Percentiles rank a stretch among this genome's conserved stretches.
phyloP scores from a whole-genome alignment of 805 yeast genomes.

The Sugiyamaella valdiviana region DNA sequence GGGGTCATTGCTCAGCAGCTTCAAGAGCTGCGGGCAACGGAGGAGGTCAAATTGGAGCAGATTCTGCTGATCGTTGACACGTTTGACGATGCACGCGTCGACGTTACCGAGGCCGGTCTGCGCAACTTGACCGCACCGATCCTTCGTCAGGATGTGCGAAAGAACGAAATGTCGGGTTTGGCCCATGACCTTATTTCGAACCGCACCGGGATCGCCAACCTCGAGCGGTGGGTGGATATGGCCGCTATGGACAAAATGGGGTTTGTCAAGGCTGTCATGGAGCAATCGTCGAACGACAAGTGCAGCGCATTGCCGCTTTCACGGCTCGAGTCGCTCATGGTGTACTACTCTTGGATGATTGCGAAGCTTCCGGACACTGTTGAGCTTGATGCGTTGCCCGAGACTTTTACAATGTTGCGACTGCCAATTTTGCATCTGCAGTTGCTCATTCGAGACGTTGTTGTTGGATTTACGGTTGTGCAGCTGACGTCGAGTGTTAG shows the following conservation, averaged over 20 bases:
- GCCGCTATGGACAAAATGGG: conserved; percentile 5
- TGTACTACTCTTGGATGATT: conserved; percentile 7
- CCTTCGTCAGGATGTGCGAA: conserved; percentile 3
- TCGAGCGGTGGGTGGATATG: conserved; percentile 11
- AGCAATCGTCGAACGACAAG: not conserved
- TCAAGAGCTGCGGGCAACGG: not conserved
- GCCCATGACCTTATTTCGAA: conserved; percentile 6
- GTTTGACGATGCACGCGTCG: conserved; percentile 10
- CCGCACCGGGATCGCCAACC: conserved; percentile 4
- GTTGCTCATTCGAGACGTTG: conserved; percentile 17
- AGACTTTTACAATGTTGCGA: conserved; percentile 17
- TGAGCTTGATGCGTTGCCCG: conserved; percentile 14
- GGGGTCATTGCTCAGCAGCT: not conserved
- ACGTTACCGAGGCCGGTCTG: conserved; percentile 5
- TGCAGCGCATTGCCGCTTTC: not conserved
- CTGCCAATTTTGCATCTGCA: conserved; percentile 14
- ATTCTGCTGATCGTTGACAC: conserved; percentile 3
- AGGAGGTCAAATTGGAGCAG: not conserved
- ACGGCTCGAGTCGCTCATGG: conserved; percentile 9
- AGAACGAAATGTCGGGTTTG: conserved; percentile 10
- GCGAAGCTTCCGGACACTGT: conserved; percentile 8
- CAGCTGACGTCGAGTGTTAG: conserved; percentile 14
- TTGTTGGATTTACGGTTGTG: conserved; percentile 14
- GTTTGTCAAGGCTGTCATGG: not conserved
- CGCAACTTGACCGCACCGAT: not conserved